phyloP scores from a whole-genome alignment of 805 yeast species.

The Schwanniomyces yamadae region DNA sequence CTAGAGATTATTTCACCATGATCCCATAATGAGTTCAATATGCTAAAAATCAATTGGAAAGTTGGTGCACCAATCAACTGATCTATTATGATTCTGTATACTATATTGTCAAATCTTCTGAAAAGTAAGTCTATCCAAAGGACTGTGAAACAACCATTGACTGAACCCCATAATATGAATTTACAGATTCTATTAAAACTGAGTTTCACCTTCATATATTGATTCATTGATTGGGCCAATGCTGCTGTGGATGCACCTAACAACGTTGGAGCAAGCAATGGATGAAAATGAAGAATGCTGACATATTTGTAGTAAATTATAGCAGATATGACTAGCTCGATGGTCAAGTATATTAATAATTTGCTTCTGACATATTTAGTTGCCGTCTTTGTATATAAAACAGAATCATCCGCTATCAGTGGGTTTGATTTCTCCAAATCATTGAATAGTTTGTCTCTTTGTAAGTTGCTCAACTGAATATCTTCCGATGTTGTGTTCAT shows the following conservation, averaged over 20 bases:
- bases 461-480: conserved; percentile 4
- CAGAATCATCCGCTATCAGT: conserved; percentile 6
- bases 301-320: conserved; percentile 31
- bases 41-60: conserved; percentile 52
- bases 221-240: conserved; percentile 42
- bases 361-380: conserved; percentile 12
- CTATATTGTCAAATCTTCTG: conserved; percentile 29
- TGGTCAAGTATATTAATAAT: conserved; percentile 21
- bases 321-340: conserved; percentile 26
- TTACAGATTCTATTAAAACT: conserved; percentile 36
- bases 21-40: conserved; percentile 57
- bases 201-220: conserved; percentile 31
- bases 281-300: conserved; percentile 16
- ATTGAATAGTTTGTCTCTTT: background rate
- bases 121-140: conserved; percentile 55
- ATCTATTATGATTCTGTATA: conserved; percentile 47
- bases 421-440: conserved; percentile 19
- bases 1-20: conserved; percentile 35
- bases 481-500: conserved; percentile 1
- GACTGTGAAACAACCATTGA: conserved; percentile 55
- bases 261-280: conserved; percentile 36
- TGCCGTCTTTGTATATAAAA: conserved; percentile 12
- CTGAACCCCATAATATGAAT: conserved; percentile 58
- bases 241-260: conserved; percentile 42
- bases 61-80: conserved; percentile 54